Conservation (phyloP, 169 alveolate species). For the Plasmodium vinckei region DNA sequence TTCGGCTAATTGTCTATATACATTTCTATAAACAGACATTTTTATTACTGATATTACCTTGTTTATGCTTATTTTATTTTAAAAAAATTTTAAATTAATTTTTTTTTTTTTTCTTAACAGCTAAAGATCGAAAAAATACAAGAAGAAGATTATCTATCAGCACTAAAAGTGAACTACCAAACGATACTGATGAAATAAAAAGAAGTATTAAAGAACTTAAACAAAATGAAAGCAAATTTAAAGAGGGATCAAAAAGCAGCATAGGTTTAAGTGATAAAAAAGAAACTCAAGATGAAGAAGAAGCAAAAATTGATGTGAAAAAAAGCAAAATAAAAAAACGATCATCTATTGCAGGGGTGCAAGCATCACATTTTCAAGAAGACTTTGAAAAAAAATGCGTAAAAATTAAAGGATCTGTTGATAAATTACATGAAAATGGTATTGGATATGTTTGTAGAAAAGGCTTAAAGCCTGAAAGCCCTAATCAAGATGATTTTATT, state of each 20-base stretch:
- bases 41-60: no score
- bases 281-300: neutral
- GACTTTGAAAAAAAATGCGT: conserved; percentile 76
- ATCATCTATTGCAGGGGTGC: conserved; percentile 74
- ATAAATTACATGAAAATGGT: conserved; percentile 76
- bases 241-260: conserved; percentile 62
- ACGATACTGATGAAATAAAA: conserved; percentile 65
- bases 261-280: neutral
- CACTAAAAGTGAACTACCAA: conserved; percentile 34
- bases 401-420: conserved; percentile 73
- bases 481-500: conserved; percentile 91
- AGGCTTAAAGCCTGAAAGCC: conserved; percentile 92
- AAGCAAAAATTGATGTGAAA: conserved; percentile 12
- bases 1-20: no score
- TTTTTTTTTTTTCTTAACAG: conserved; percentile 15
- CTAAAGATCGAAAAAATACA: conserved; percentile 50
- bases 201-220: conserved; percentile 66
- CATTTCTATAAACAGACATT: no score
- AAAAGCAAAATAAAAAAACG: conserved; percentile 46
- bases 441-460: conserved; percentile 89
- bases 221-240: conserved; percentile 62
- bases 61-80: no score
- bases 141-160: conserved; percentile 76
- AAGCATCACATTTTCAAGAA: conserved; percentile 77
- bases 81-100: neutral